Evolutionary conservation across 2,329 filamentous ascomycete genomes (phyloP), one percentile per base, ranked within the genome.

Genomic region (Ophiognomonia clavigignenti-juglandacearum): DNA sequence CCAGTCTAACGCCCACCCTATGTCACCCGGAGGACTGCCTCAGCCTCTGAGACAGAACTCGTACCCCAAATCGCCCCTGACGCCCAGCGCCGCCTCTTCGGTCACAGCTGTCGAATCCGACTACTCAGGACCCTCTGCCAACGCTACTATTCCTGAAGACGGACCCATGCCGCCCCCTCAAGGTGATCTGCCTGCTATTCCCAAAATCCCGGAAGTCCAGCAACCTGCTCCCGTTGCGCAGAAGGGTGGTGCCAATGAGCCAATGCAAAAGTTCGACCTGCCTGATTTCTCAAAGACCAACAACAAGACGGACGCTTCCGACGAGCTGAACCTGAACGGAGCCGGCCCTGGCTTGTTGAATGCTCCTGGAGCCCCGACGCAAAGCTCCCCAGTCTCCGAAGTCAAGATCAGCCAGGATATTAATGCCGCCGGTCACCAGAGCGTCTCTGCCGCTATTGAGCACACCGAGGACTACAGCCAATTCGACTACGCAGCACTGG

Each of bases 21-120:
- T 31, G 39, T 50, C 48, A 6, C 45, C 48, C 2, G 61, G 56
- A 54, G 53, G 59, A 62, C 52, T 54, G 53, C 54, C 34, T 58
- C 40, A 56, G 45, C 66, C 70, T 49, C 61, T 63, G 22, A 69
- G 67, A 3, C 66, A 71, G 46, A 73, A 72, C 52, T 78, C 75
- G 0, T 56, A 74, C 16, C 69, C 72, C 16, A 67, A 66, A 54
- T 69, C 67, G 22, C 63, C 66, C 32, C 42, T 61, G 11, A 59
- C 65, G 14, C 53, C 64, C 22, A 59, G 64, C 35, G 42, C 46
- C 16, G 65, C 64, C 55, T 58, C 48, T 54, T 64, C 20, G 60
- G 63, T 19, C 48, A 61, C 20, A 18, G 43, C 38, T 43, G 35
- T 54, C 40, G 47, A 51, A 20, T 27, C 53, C 38, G 52, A 54